Base-by-base conservation (phyloP, 495 filamentous ascomycete species). In the Chaetomium cochliodes region DNA sequence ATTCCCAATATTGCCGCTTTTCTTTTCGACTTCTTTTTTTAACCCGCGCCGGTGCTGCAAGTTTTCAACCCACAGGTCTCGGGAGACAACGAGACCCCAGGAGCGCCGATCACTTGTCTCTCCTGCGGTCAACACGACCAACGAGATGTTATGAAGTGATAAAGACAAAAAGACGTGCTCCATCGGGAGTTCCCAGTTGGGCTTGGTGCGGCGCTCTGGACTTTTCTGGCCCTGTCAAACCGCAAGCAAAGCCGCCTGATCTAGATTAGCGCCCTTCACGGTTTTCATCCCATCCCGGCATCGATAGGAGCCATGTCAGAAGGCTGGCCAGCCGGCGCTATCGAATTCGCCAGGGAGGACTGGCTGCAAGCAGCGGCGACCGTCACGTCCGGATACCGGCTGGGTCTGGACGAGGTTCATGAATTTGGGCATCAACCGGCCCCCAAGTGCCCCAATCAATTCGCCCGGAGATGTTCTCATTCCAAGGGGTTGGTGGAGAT, bases 281-380 rank as follows among this genome's bases (percentile, higher is more conserved):
- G 22, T 23, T 23, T 53, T 44, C 49, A 53, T 61, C 47, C 42
- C 56, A 47, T 22, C 26, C 22, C 39, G 51, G 15, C 23, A 56
- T 26, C 52, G 60, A 63, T 46, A 63, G 60, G 52, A 49, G 60
- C 52, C 60, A 63, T 63, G 60, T 55, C 60, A 63, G 60, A 54
- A 25, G 51, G 47, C 30, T 49, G 30, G 13, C 25, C 2, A 52
- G 59, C 12, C 23, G 60, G 51, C 51, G 51, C 60, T 63, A 63
- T 63, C 28, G 60, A 49, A 63, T 49, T 47, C 51, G 52, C 22
- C 50, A 54, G 26, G 58, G 39, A 6, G 3, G 8, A 13, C 2
- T 58, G 22, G 23, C 39, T 39, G n/a, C 12, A 58, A 58, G 20
- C 3, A 58, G 37, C 20, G 26, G 37, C 11, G 56, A 47, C 23